Evolutionary conservation across 768 basidiomycete species (phyloP), one percentile per base, ranked within the genome.

Genomic region (Royoungia palumana): DNA sequence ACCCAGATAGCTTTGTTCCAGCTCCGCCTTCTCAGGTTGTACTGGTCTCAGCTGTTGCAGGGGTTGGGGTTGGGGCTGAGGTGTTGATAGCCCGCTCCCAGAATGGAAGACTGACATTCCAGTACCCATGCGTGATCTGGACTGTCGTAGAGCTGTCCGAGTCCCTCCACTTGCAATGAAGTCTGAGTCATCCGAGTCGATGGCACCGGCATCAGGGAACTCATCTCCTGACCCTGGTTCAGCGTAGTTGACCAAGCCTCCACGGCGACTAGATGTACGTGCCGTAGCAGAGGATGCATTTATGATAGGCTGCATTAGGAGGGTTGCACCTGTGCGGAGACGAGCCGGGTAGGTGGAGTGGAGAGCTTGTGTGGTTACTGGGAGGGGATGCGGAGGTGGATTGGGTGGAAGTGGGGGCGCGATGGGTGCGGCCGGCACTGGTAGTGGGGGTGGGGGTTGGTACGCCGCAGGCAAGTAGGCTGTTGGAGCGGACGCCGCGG

Each of bases 1-100:
- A 0, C 95, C 95, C 46, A 98, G 70, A 70, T 94, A 98, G 54
- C 86, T 94, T 72, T 93, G 90, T 41, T 92, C 90, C 19, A 89
- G 63, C 49, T 87, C 87, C 21, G 76, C 77, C 48, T 74, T 83
- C 50, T 79, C 78, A 35, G 47, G 32, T 22, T 62, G 62, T 37
- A 50, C n/a, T 22, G 58, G 47, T 46, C 41, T 65, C 32, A 35
- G 37, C 32, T 46, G 57, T 17, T 57, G 58, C 34, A 51, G 56
- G 21, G 46, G 46, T 36, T 48, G 62, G 13, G 52, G 46, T 35
- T 54, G 65, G 11, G 72, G 63, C 19, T 70, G 71, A 30, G 65
- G 67, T 54, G 50, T 73, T 50, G 58, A 58, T 54, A 65, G 17
- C 40, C 77, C 79, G 42, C 78, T 76, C 21, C 72, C 66, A 2